Percentiles rank a stretch among this genome's conserved stretches.
phyloP scores from a whole-genome alignment of 2,329 filamentous ascomycete species.

The Fusarium sp. region DNA sequence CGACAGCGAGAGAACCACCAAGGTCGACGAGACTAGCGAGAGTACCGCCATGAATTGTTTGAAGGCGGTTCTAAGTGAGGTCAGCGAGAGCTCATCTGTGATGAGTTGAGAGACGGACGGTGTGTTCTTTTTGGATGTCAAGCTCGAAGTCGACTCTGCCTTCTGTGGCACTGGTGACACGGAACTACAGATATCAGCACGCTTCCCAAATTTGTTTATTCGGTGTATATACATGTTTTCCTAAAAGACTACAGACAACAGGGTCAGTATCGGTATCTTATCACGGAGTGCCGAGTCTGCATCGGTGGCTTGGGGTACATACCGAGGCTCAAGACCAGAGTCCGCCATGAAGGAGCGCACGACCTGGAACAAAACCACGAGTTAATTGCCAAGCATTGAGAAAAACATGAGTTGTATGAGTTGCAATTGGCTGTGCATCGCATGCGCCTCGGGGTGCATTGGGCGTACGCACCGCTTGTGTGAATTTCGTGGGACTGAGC shows the following conservation, averaged over 20 bases:
- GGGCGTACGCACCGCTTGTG: slow-evolving; percentile 46
- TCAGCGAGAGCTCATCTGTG: neutral
- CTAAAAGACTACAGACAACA: slow-evolving; percentile 39
- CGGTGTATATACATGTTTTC: slow-evolving; percentile 35
- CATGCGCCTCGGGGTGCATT: neutral
- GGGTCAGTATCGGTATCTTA: neutral
- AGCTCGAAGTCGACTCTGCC: slow-evolving; percentile 81
- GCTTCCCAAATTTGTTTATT: no score
- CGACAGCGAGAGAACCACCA: slow-evolving; percentile 72
- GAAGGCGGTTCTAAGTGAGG: slow-evolving; percentile 72
- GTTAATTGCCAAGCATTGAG: neutral
- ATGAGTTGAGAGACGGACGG: slow-evolving; percentile 58
- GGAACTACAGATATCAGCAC: slow-evolving; percentile 61
- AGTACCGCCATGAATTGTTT: slow-evolving; percentile 81
- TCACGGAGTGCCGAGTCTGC: accelerated
- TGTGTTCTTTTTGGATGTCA: slow-evolving; percentile 78
- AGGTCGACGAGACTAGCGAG: slow-evolving; percentile 80
- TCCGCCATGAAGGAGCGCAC: slow-evolving; percentile 86
- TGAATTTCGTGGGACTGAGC: slow-evolving; percentile 49
- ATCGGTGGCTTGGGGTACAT: slow-evolving; percentile 2
- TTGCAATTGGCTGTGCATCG: neutral
- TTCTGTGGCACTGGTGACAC: slow-evolving; percentile 70
- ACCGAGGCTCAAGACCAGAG: slow-evolving; percentile 92
- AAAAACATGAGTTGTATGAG: accelerated
- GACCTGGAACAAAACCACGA: slow-evolving; percentile 64